A percentile compares a stretch with the other conserved stretches of the same genome.
These are phyloP conservation scores for Hypomontagnella submonticulosa DNA, from an alignment of 495 filamentous ascomycete genomes.

Conservation along the genomic window DNA sequence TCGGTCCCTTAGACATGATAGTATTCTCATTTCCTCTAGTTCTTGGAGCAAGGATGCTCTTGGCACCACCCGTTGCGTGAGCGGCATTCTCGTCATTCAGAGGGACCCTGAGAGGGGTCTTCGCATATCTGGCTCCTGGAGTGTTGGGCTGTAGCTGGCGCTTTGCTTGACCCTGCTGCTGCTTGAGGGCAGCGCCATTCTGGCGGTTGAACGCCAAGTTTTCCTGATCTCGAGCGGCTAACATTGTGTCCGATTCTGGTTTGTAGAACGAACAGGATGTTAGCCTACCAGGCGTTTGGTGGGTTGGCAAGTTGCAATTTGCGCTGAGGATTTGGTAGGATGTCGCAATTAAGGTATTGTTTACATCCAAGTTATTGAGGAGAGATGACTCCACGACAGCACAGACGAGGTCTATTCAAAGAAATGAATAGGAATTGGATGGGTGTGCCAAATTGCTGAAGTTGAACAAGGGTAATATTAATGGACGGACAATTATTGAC, in stretches of 20 bases:
- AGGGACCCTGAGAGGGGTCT: slow-evolving; percentile 85
- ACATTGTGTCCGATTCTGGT: slow-evolving; percentile 59
- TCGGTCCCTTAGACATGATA: slow-evolving; percentile 66
- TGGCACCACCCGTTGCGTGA: slow-evolving; percentile 53
- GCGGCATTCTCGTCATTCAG: slow-evolving; percentile 84
- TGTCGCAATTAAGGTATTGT: slow-evolving; percentile 32
- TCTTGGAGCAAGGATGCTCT: slow-evolving; percentile 67
- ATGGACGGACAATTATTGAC: slow-evolving; percentile 14
- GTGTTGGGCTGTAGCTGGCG: slow-evolving; percentile 78
- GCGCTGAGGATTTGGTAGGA: background rate
- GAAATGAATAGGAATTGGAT: background rate
- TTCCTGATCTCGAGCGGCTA: slow-evolving; percentile 88
- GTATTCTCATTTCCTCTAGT: slow-evolving; percentile 70
- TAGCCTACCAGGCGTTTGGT: no score
- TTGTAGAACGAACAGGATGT: background rate
- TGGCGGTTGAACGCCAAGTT: slow-evolving; percentile 82
- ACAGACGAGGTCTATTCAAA: slow-evolving; percentile 16
- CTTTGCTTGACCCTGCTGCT: slow-evolving; percentile 67
- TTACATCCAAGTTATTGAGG: slow-evolving; percentile 27
- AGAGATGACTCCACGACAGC: slow-evolving; percentile 19
- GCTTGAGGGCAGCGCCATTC: slow-evolving; percentile 79
- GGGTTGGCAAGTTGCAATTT: no score
- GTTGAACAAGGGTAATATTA: background rate
- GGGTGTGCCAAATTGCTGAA: background rate
- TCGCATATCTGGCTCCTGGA: slow-evolving; percentile 77